phyloP scores from a whole-genome alignment of 495 filamentous ascomycete genomes.

The Aspergillus nanangensis region DNA sequence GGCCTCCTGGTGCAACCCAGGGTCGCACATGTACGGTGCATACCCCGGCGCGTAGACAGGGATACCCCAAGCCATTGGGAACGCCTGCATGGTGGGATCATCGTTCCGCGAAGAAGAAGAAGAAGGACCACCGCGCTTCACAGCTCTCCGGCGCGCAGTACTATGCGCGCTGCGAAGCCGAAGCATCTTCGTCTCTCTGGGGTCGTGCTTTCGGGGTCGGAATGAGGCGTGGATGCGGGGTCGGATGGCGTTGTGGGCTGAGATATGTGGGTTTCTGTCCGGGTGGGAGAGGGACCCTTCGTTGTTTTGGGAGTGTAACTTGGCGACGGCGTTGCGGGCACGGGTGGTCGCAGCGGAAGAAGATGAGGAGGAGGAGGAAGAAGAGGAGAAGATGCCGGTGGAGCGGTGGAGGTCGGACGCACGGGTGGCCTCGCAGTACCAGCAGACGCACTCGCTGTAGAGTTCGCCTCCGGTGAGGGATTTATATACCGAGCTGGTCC shows the following conservation, averaged over 20 bases:
- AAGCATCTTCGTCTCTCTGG: background rate
- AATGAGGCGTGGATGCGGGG: background rate
- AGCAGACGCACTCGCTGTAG: constrained; percentile 81
- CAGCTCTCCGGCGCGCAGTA: background rate
- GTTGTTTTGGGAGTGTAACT: constrained; percentile 9
- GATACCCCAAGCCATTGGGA: background rate
- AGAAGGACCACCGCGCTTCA: background rate
- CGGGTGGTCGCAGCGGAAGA: constrained; percentile 25
- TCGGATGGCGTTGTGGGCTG: constrained; percentile 43
- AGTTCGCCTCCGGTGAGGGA: constrained; percentile 50
- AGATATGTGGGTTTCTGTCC: constrained; percentile 54
- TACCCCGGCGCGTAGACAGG: background rate
- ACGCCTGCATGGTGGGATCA: background rate
- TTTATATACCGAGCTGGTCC: constrained; percentile 71
- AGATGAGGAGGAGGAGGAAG: background rate
- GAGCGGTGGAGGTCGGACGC: constrained; percentile 17
- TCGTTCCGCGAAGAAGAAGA: background rate
- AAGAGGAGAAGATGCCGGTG: background rate
- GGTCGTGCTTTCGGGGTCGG: background rate
- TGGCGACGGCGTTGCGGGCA: too few species aligned
- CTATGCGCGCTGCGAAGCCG: background rate
- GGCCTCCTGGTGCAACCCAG: background rate
- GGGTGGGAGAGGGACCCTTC: constrained; percentile 39
- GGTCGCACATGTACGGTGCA: background rate
- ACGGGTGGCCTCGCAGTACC: constrained; percentile 75